Percentiles rank a stretch among this genome's conserved stretches.
Conservation (phyloP, 2,329 filamentous ascomycete genomes). For the Penicillium glabrum region DNA sequence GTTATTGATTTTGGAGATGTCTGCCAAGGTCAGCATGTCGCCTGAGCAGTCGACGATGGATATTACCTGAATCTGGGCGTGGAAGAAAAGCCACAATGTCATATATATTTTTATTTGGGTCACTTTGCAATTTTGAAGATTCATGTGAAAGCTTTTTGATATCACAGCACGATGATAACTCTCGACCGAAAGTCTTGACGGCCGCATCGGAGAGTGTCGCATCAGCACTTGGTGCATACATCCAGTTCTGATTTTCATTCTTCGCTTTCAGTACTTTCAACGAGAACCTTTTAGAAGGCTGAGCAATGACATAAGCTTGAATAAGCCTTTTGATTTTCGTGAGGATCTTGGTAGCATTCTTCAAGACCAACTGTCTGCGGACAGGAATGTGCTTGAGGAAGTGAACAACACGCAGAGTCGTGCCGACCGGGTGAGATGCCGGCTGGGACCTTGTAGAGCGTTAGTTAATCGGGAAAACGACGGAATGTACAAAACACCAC, state of each 20-base stretch:
- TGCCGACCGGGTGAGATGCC: constrained; percentile 59
- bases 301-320: constrained; percentile 60
- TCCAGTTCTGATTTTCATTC: constrained; percentile 61
- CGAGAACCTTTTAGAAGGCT: constrained; percentile 56
- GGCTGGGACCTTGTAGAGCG: constrained; percentile 31
- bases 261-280: constrained; percentile 59
- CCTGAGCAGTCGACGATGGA: not conserved
- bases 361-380: constrained; percentile 56
- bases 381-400: constrained; percentile 62
- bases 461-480: not conserved
- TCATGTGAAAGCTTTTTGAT: constrained; percentile 29
- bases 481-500: not conserved
- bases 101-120: constrained; percentile 31
- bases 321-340: constrained; percentile 54
- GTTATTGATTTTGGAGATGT: constrained; percentile 35
- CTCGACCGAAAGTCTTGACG: constrained; percentile 56
- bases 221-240: constrained; percentile 55
- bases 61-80: constrained; percentile 31
- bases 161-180: constrained; percentile 53
- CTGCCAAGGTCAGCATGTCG: constrained; percentile 31
- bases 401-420: constrained; percentile 57
- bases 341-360: constrained; percentile 51
- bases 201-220: constrained; percentile 54
- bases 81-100: constrained; percentile 53
- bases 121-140: constrained; percentile 6